These are phyloP conservation scores for Emericellopsis cladophorae DNA, from an alignment of 2,329 filamentous ascomycete species.

Conservation along the genomic window DNA sequence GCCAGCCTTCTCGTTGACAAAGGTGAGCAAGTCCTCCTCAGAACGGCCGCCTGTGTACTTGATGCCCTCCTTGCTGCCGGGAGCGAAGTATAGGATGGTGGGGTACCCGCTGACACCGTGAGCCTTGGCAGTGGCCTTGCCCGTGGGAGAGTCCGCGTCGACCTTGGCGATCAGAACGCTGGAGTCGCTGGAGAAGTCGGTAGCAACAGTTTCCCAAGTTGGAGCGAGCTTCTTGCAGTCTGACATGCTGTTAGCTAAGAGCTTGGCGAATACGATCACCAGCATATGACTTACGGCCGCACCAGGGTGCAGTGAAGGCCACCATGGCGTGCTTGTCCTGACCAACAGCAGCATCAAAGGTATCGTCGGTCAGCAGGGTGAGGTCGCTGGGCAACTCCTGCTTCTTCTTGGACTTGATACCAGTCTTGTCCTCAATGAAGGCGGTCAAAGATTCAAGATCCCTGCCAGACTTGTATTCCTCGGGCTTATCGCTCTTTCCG, in stretches of 20 bases:
- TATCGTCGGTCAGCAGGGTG: slow-evolving; percentile 64
- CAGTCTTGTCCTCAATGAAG: slow-evolving; percentile 81
- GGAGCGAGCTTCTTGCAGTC: slow-evolving; percentile 96
- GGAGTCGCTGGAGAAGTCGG: slow-evolving; percentile 66
- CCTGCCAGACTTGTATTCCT: slow-evolving; percentile 76
- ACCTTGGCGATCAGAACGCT: slow-evolving; percentile 86
- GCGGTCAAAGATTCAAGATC: slow-evolving; percentile 74
- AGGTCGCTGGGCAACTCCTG: slow-evolving; percentile 62
- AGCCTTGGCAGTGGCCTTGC: slow-evolving; percentile 63
- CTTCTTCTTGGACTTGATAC: slow-evolving; percentile 68
- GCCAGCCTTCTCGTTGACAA: slow-evolving; percentile 79
- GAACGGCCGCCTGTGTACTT: slow-evolving; percentile 64
- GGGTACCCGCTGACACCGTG: slow-evolving; percentile 80
- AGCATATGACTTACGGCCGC: slow-evolving; percentile 64
- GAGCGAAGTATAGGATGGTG: slow-evolving; percentile 95
- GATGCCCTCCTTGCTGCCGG: slow-evolving; percentile 61
- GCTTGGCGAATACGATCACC: not conserved
- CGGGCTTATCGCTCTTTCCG: slow-evolving; percentile 76
- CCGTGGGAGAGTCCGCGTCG: slow-evolving; percentile 78
- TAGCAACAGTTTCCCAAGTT: slow-evolving; percentile 76
- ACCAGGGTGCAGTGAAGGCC: slow-evolving; percentile 97
- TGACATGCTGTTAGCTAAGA: slow-evolving; percentile 19
- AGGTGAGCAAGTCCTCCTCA: slow-evolving; percentile 65
- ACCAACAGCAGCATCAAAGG: slow-evolving; percentile 68
- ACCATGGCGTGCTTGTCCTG: slow-evolving; percentile 83